A percentile compares a stretch with the other conserved stretches of the same genome.
These are phyloP conservation scores for Dactylorhiza incarnata DNA, from an alignment of 106 monocot genomes.

Conservation along the genomic window DNA sequence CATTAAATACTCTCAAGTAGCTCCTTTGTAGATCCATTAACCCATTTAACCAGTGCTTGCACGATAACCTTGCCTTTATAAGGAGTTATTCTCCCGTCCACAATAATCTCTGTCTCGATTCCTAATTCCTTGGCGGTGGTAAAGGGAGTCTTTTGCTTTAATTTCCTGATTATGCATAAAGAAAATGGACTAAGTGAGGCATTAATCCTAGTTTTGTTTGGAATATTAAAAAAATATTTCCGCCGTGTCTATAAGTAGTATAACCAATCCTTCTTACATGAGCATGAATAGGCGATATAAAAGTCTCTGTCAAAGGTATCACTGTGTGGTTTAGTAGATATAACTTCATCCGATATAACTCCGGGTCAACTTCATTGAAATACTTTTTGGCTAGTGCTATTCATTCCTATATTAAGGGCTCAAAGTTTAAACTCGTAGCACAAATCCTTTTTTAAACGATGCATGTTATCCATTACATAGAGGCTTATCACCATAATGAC, in stretches of 20 bases:
- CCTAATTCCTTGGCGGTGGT: not conserved
- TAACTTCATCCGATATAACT: not conserved
- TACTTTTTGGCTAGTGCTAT: not conserved
- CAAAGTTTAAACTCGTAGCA: not conserved
- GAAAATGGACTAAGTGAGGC: not conserved
- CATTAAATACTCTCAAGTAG: too few relatives aligned
- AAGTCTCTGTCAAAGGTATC: not conserved
- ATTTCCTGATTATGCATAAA: not conserved
- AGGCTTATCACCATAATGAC: not conserved
- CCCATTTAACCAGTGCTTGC: too few relatives aligned
- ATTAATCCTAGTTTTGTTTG: too few relatives aligned
- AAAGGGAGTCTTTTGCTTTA: not conserved
- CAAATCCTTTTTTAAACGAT: not conserved
- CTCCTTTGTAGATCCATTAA: too few relatives aligned
- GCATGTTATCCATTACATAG: not conserved
- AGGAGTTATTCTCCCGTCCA: too few relatives aligned
- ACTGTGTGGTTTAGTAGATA: not conserved
- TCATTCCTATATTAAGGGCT: not conserved
- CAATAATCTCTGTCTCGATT: not conserved
- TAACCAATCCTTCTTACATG: too few relatives aligned
- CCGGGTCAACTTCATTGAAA: not conserved
- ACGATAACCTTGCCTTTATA: too few relatives aligned
- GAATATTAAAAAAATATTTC: too few relatives aligned
- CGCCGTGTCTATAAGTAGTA: too few relatives aligned
- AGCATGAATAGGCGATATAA: not conserved